Conservation (phyloP, 352 stramenopile genomes). For the Phytopythium ostracodes region DNA sequence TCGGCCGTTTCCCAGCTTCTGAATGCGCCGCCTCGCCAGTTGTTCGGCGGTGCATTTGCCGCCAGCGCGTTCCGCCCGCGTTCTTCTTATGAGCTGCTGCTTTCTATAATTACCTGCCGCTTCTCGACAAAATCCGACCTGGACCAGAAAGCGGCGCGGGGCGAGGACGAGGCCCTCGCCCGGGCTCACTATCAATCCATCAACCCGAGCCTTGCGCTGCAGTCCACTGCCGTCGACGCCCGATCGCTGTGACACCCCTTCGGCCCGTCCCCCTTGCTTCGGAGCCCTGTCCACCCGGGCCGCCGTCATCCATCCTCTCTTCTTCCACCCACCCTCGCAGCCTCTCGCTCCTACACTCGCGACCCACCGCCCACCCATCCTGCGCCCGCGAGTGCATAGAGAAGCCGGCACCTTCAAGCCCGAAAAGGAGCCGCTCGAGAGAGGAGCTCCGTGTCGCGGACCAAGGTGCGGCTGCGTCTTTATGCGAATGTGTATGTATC, state of each 20-base stretch:
- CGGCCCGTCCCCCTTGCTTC: no score
- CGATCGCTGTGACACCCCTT: not conserved
- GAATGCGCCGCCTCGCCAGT: not conserved
- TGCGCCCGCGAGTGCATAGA: not conserved
- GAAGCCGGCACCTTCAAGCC: conserved; percentile 4
- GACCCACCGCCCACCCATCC: not conserved
- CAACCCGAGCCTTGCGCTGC: not conserved
- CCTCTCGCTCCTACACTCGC: no score
- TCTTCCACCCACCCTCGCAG: not conserved
- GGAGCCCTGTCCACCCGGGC: not conserved
- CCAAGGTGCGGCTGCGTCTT: not conserved
- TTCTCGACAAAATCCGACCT: not conserved
- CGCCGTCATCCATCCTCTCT: not conserved
- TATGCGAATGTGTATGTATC: not conserved
- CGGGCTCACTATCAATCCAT: not conserved
- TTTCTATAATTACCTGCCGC: not conserved
- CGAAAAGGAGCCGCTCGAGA: not conserved
- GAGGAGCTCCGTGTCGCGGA: not conserved
- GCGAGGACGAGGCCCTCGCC: no score
- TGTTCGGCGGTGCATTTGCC: no score
- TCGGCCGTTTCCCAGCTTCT: not conserved
- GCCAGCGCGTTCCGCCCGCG: not conserved
- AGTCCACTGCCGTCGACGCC: no score
- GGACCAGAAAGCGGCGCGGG: no score
- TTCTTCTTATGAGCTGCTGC: not conserved